Base-by-base conservation (phyloP, 1,284 basidiomycete genomes). In the Ganoderma sinense region DNA sequence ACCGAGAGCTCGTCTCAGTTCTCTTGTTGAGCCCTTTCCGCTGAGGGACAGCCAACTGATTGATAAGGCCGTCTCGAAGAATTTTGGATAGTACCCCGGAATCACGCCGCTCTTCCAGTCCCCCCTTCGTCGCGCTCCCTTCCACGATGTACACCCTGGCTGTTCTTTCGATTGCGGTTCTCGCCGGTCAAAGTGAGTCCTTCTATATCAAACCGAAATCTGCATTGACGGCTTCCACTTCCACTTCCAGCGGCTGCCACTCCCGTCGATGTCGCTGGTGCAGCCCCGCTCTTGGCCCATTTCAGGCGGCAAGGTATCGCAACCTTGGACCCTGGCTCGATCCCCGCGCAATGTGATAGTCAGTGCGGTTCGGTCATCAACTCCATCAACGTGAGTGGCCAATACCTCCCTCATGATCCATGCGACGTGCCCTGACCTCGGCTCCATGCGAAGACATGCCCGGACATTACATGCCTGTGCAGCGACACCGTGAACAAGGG, bases 151-250 rank as follows among this genome's bases (percentile, higher is more conserved):
- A 69, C 68, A 69, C 67, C 61, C 41, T 72, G 55, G 48, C 71
- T 62, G 20, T 75, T 7, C 43, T 73, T 48, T 71, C 71, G 23
- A 62, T 69, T 14, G 67, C 67, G 51, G 51, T 75, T 51, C 45
- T 75, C 60, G 71, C 69, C 45, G 66, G 74, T 26, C 72, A 73
- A 60, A 64, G 74, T 75, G 31, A 26, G 73, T 63, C 18, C n/a
- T 7, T 39, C 23, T 53, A 4, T 14, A 13, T n/a, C 4, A 23
- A n/a, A 0, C 2, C 13, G 7, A 11, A 33, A 29, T 18, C 8
- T 3, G 16, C n/a, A 33, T 14, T 48, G 7, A 67, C 13, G 39
- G 23, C 2, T 51, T 39, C 36, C 13, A 18, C 2, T 51, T 39
- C 36, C 13, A 18, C 2, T 45, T 26, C 4, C 36, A 71, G 69